Evolutionary conservation across 2,329 filamentous ascomycete genomes (phyloP), one percentile per base, ranked within the genome.

Genomic region (Alternaria viburni): DNA sequence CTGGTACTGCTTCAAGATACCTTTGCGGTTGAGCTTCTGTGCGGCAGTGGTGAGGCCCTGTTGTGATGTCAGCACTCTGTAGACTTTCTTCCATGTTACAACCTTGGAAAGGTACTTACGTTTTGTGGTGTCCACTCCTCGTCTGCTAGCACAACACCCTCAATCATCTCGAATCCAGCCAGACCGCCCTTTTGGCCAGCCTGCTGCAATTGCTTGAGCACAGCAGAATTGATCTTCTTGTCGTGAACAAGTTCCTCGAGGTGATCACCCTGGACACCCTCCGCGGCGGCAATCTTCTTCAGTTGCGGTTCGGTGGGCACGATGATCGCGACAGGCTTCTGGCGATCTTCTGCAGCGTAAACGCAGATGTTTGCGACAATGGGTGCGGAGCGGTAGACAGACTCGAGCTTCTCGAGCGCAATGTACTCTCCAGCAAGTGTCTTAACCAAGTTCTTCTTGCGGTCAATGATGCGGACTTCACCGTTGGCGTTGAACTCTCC

Each of bases 381-480:
- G n/a, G 88, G 86, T 10, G 87, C 88, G 49, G 92, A 90, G 66
- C 94, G 90, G 83, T 97, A 98, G 58, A 97, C 86, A 4, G 94
- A 91, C 83, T 98, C 95, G 63, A 98, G 89, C 85, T 91, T 97
- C 84, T 98, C 95, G 5, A 99, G 87, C 21, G 95, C 96, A 79
- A 98, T 96, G 81, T 98, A 98, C 85, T 98, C 95, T 71, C 95
- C 95, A 64, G 94, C 93, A 69, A 93, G 88, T 67, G 96, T 94
- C 89, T 98, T 98, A 81, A 98, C 92, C 59, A 98, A 85, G 82
- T 98, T 98, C 90, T 98, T 98, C 88, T 97, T 94, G 72, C 95
- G 93, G 81, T 98, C 95, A 76, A 98, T 94, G 78, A 98, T 90
- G 72, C 86, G 88, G 69, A 98, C 82, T 79, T 97, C 92, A 46